phyloP scores from a whole-genome alignment of 331 rosid genomes.

The Dryas integrifolia region DNA sequence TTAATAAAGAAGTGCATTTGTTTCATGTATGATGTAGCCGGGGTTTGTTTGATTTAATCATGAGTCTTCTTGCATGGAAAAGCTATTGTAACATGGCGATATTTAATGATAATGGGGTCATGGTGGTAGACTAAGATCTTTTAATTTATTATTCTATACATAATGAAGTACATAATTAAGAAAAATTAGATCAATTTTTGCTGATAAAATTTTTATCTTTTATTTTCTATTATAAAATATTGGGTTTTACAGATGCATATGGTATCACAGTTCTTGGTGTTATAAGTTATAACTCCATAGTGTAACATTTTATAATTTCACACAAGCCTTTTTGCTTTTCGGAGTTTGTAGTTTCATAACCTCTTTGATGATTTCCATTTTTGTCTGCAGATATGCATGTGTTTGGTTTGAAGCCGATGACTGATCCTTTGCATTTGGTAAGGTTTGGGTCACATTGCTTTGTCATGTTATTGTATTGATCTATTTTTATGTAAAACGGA shows the following conservation, averaged over 20 bases:
- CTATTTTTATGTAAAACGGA: not conserved
- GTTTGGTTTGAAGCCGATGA: constrained; percentile 88
- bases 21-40: not conserved
- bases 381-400: constrained; percentile 81
- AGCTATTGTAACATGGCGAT: not conserved
- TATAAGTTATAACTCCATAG: not conserved
- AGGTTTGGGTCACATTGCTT: constrained; percentile 31
- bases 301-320: constrained; percentile 16
- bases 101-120: constrained; percentile 1
- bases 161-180: not conserved
- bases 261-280: not conserved
- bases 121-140: not conserved
- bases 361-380: constrained; percentile 24
- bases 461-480: constrained; percentile 6
- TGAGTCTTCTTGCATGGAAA: not conserved
- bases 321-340: not conserved
- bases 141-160: not conserved
- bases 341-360: constrained; percentile 20
- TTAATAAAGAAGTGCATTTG: constrained; percentile 4
- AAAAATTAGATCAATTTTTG: not conserved
- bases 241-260: not conserved
- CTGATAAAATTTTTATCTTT: not conserved
- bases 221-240: not conserved
- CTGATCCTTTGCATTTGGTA: constrained; percentile 85
- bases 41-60: not conserved